phyloP scores from a whole-genome alignment of 1,139 yeast genomes.

The Protomyces inundatus region DNA sequence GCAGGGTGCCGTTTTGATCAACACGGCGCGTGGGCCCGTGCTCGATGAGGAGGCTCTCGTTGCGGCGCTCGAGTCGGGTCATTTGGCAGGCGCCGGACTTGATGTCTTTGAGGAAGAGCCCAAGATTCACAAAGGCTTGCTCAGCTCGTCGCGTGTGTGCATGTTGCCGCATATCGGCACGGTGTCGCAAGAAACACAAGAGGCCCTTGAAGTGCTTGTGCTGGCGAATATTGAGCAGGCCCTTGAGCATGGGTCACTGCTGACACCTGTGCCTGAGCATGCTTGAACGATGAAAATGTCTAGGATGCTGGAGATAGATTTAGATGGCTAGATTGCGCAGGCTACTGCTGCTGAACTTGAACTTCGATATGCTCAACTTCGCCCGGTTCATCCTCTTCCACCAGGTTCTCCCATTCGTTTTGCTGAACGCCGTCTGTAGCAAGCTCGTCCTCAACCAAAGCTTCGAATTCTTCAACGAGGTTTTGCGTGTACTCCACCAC shows the following conservation, averaged over 20 bases:
- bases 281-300: background rate
- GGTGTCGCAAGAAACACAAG: slow-evolving; percentile 54
- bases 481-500: background rate
- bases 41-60: slow-evolving; percentile 58
- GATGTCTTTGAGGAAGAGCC: slow-evolving; percentile 84
- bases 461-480: background rate
- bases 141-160: slow-evolving; percentile 45
- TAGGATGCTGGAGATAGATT: too few species aligned
- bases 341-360: background rate
- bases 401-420: background rate
- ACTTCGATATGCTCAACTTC: background rate
- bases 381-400: background rate
- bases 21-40: slow-evolving; percentile 70
- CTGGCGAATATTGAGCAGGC: slow-evolving; percentile 40
- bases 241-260: background rate
- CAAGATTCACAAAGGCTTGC: slow-evolving; percentile 39
- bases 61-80: slow-evolving; percentile 56
- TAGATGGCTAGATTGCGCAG: too few species aligned
- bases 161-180: slow-evolving; percentile 79
- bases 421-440: background rate
- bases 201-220: slow-evolving; percentile 53
- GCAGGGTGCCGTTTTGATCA: slow-evolving; percentile 57
- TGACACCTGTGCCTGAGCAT: slow-evolving; percentile 10
- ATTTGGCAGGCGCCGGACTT: slow-evolving; percentile 64
- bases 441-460: background rate